Percentiles rank a stretch among this genome's conserved stretches.
phyloP scores from a whole-genome alignment of 441 rosid species.

The Pelargonium fulgidum region DNA sequence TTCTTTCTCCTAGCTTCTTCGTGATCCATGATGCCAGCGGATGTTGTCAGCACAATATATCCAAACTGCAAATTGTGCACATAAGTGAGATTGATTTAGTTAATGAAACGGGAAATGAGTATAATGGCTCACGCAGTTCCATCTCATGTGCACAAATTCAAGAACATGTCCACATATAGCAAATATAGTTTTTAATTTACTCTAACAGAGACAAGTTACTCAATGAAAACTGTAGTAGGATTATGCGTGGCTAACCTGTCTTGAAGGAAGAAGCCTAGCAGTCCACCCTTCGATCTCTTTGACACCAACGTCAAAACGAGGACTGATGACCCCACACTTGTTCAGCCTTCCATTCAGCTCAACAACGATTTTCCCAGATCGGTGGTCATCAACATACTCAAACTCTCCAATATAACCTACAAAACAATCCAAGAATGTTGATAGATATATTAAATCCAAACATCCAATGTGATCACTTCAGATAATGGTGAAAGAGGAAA shows the following conservation, averaged over 20 bases:
- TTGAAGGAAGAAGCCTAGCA: conserved; percentile 23
- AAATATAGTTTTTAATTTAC: too few species aligned
- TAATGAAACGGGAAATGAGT: neutral
- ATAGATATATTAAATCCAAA: neutral
- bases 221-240: neutral
- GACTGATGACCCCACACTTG: conserved; percentile 22
- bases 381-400: conserved; percentile 26
- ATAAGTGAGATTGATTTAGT: conserved; percentile 1
- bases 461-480: neutral
- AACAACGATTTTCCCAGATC: conserved; percentile 27
- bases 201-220: neutral
- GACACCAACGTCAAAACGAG: conserved; percentile 22
- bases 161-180: neutral
- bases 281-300: conserved; percentile 31
- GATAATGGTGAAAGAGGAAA: neutral
- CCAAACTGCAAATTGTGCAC: conserved; percentile 43
- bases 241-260: neutral
- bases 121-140: neutral
- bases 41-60: conserved; percentile 59
- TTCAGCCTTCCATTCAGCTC: conserved; percentile 27
- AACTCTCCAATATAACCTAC: conserved; percentile 27
- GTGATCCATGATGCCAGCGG: conserved; percentile 71
- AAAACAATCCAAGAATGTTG: neutral
- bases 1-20: conserved; percentile 66
- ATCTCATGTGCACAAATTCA: neutral